Evolutionary conservation across 176 grass and related monocot species (phyloP), one percentile per base, ranked within the genome.

Genomic region (Elaeis guineensis): DNA sequence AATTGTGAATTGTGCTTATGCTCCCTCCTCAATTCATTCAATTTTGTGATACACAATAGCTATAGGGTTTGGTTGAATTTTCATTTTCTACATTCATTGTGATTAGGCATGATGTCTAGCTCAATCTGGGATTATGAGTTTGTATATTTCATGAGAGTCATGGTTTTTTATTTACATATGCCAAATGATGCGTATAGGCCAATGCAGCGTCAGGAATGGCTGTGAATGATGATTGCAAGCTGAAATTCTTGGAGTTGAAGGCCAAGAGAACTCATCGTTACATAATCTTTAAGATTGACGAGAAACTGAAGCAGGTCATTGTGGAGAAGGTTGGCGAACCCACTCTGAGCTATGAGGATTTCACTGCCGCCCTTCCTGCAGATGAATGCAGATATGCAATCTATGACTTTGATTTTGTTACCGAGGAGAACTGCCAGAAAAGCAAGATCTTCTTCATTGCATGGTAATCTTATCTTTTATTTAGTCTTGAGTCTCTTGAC

Each of bases 341-440:
- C 12, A 17, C 58, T 29, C 17, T 29, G 25, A 26, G 15, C 58
- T 60, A 60, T 3, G 58, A 32, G 25, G 58, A 60, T 60, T 60
- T 60, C 24, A 30, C 58, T 60, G 58, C 58, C 7, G 28, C 17
- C 58, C 58, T 60, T 9, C 58, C 58, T 60, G 58, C 58, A 15
- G 28, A 60, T 29, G 58, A 60, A 26, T 60, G 58, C 58, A 60
- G 58, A 60, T 60, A 60, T 60, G 58, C 58, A 6, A 60, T 60
- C 17, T 60, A 60, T 60, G 58, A 60, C 58, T 60, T 60, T 60
- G 58, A 60, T 60, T 60, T 60, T 60, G 58, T 60, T 17, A 60
- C 58, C 2, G 58, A 60, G 28, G 58, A 60, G 58, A 60, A 60
- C n/a, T 25, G 22, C 58, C 58, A 60, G 24, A 60, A 60, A 26